Evolutionary conservation across 2,329 filamentous ascomycete species (phyloP).

Genomic region (Pseudogymnoascus sp.): DNA sequence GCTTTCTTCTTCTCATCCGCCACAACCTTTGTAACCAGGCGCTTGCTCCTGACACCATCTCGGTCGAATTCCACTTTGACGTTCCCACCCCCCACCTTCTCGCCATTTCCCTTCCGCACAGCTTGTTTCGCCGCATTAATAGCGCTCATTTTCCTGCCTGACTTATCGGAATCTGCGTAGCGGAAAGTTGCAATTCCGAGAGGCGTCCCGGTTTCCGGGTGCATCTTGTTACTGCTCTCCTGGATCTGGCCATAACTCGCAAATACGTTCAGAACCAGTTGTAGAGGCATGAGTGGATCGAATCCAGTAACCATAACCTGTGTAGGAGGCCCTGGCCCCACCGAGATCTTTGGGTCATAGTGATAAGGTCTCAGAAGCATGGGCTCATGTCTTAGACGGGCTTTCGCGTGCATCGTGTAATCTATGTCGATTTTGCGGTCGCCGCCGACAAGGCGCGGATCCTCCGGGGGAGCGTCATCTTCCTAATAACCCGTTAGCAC

Average conservation of each 20-base stretch:
- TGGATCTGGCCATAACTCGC: constrained; percentile 79
- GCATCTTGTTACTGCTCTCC: constrained; percentile 87
- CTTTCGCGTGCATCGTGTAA: constrained; percentile 55
- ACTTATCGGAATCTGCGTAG: constrained; percentile 58
- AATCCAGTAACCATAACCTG: constrained; percentile 95
- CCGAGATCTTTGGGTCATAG: constrained; percentile 75
- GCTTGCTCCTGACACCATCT: constrained; percentile 74
- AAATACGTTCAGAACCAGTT: constrained; percentile 69
- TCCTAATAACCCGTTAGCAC: constrained; percentile 60
- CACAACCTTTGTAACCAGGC: constrained; percentile 68
- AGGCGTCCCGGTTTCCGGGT: constrained; percentile 89
- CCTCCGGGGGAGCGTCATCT: constrained; percentile 70
- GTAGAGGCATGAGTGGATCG: constrained; percentile 77
- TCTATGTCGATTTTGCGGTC: constrained; percentile 62
- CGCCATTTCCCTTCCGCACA: constrained; percentile 67
- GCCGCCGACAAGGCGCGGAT: constrained; percentile 72
- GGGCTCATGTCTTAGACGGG: constrained; percentile 61
- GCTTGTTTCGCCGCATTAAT: constrained; percentile 76
- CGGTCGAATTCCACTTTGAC: constrained; percentile 85
- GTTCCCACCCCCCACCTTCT: constrained; percentile 68
- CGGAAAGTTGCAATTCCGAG: constrained; percentile 88
- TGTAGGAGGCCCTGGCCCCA: constrained; percentile 81
- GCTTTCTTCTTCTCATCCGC: constrained; percentile 55
- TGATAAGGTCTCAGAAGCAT: constrained; percentile 76
- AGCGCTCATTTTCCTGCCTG: constrained; percentile 51